phyloP scores from a whole-genome alignment of 257 asterid species.

The Scutellaria barbata region DNA sequence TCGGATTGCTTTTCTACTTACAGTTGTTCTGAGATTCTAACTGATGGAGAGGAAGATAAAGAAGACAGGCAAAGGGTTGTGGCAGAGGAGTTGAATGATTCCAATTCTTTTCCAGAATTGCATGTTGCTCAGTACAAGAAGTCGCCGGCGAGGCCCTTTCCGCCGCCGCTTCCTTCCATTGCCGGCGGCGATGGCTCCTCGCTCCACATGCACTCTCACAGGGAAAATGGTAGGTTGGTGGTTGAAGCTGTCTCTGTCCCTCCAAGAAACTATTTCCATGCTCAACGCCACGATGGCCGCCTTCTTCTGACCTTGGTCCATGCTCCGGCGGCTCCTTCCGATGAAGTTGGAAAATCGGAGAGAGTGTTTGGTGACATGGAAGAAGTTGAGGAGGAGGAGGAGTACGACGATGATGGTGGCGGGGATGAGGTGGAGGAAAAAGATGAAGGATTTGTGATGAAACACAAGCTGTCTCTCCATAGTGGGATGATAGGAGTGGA shows the following conservation, averaged over 20 bases:
- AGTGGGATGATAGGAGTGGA: slow-evolving; percentile 47
- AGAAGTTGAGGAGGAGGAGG: slow-evolving; percentile 34
- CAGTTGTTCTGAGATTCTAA: slow-evolving; percentile 39
- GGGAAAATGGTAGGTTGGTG: slow-evolving; percentile 70
- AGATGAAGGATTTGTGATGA: slow-evolving; percentile 31
- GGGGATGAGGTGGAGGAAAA: slow-evolving; percentile 28
- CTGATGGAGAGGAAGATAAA: slow-evolving; percentile 39
- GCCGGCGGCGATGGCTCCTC: slow-evolving; percentile 54
- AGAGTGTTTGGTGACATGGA: slow-evolving; percentile 37
- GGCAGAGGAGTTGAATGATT: slow-evolving; percentile 24
- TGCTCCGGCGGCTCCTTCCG: slow-evolving; percentile 13
- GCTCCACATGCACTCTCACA: slow-evolving; percentile 58
- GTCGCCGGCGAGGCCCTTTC: slow-evolving; percentile 55
- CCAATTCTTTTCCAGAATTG: slow-evolving; percentile 38
- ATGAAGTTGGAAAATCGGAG: slow-evolving; percentile 38
- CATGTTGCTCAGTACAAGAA: slow-evolving; percentile 51
- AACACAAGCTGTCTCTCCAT: slow-evolving; percentile 38
- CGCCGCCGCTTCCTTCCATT: slow-evolving; percentile 78
- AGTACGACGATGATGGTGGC: neutral
- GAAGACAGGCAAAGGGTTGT: neutral
- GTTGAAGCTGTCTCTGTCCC: slow-evolving; percentile 70
- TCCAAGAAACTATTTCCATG: slow-evolving; percentile 54
- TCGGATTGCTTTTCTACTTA: slow-evolving; percentile 58
- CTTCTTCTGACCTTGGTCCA: slow-evolving; percentile 59
- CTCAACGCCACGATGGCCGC: slow-evolving; percentile 66